phyloP scores from a whole-genome alignment of 1,139 yeast species.

The Arxiozyma telluris region DNA sequence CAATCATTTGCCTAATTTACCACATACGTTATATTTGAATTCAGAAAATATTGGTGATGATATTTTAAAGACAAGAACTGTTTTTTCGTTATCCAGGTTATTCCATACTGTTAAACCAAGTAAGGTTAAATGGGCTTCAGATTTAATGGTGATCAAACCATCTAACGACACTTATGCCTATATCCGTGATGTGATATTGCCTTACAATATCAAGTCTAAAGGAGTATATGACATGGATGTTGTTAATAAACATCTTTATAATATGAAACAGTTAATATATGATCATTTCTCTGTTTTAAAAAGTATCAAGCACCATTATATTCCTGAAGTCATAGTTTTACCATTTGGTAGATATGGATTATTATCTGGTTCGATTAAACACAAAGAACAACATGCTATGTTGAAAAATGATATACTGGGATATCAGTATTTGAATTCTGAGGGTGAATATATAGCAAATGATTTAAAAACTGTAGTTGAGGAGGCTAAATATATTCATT shows the following conservation, averaged over 20 bases:
- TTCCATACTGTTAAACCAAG: constrained; percentile 13
- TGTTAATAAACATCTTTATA: constrained; percentile 25
- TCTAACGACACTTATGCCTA: constrained; percentile 15
- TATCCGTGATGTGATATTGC: constrained; percentile 16
- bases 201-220: constrained; percentile 14
- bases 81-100: constrained; percentile 19
- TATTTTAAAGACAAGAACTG: constrained; percentile 19
- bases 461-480: constrained; percentile 9
- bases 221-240: constrained; percentile 27
- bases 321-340: constrained; percentile 24
- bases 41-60: constrained; percentile 24
- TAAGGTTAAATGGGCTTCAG: constrained; percentile 23
- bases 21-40: constrained; percentile 20
- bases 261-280: constrained; percentile 22
- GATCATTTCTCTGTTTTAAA: constrained; percentile 25
- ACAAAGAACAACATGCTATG: constrained; percentile 15
- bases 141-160: constrained; percentile 30
- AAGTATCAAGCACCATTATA: constrained; percentile 18
- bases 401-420: constrained; percentile 24
- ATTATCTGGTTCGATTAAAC: constrained; percentile 23
- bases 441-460: constrained; percentile 11
- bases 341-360: constrained; percentile 29
- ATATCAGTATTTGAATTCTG: constrained; percentile 15
- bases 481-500: constrained; percentile 27
- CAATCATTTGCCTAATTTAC: constrained; percentile 28